Evolutionary conservation across 805 yeast species (phyloP), one percentile per base, ranked within the genome.

Genomic region (Pichia californica): DNA sequence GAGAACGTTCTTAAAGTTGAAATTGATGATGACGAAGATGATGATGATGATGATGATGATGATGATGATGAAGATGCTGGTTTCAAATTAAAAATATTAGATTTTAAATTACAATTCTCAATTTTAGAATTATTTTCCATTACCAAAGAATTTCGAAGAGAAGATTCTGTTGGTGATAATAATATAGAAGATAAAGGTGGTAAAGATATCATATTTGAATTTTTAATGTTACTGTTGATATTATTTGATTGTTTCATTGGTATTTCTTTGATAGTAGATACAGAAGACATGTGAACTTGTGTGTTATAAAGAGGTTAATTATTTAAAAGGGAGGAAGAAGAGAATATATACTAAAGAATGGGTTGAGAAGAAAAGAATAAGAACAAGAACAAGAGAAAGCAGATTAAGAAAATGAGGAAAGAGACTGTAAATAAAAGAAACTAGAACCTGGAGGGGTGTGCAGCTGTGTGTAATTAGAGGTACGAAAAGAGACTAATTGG

Each of bases 111-210:
- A 23, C n/a, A n/a, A n/a, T n/a, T n/a, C n/a, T n/a, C n/a, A n/a
- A n/a, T n/a, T n/a, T n/a, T 35, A 18, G 43, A 31, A 13, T 38
- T 33, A 11, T 38, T 34, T 9, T 33, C 33, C 3, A 19, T 21
- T 5, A 36, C 10, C 5, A 41, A 23, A 10, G 44, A 41, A 29
- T 35, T 21, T 14, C 39, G n/a, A 5, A 41, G 35, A 14, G 44
- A 41, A 7, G 38, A 34, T 26, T 41, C 44, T 9, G 44, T 39
- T 19, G 44, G 39, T 13, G 44, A 41, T 7, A 25, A 18, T 25
- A 42, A 19, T 14, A 42, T 42, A 2, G 45, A 42, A 9, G 45
- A 42, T 9, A 42, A 15, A 8, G 45, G 45, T 14, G 45, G 45
- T 37, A 42, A 21, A 3, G 33, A 37, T 4, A 37, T 30, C 4